Base-by-base conservation (phyloP, 2,329 filamentous ascomycete genomes). In the Penicillium sp. region DNA sequence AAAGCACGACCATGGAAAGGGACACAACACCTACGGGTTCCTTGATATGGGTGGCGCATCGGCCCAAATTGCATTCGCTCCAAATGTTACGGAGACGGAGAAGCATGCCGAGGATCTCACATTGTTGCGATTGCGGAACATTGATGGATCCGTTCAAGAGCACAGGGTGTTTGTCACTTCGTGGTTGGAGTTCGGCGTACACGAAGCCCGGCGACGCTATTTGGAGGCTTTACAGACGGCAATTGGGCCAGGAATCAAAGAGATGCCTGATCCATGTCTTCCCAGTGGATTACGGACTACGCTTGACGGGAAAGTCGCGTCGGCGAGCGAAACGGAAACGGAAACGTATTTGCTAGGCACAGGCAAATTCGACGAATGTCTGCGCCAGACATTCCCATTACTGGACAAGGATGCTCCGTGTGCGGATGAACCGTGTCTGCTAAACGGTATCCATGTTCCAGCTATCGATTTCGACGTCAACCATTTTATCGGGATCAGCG, bases 11-110 rank as follows among this genome's bases (percentile, higher is more conserved):
- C 91, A 96, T 72, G 92, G 91, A 50, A 92, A 96, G 62, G 85
- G 84, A 26, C 94, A 97, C 71, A 89, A 92, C 69, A 99, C 94
- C 0, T 99, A 97, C 73, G 94, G 94, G 0, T 99, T 99, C 69
- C 79, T 99, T 58, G 94, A 99, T 71, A 99, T 99, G 95, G 94
- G 94, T 48, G 94, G 94, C 50, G 94, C 94, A 26, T 97, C 93
- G 0, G 93, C 94, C 16, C 94, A 99, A 76, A 97, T 99, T 68
- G 94, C 95, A 0, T 99, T 99, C 73, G 93, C 92, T 2, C 94
- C 94, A 1, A 99, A 99, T 74, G 78, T 83, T 4, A 97, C 94
- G 1, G 94, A 99, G 72, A 87, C 92, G 1, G 84, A 87, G 67
- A 94, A 92, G 69, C 95, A 99, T 72, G 88, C 90, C 0, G 84